phyloP scores from a whole-genome alignment of 805 yeast genomes.

The Candida lessepsii region DNA sequence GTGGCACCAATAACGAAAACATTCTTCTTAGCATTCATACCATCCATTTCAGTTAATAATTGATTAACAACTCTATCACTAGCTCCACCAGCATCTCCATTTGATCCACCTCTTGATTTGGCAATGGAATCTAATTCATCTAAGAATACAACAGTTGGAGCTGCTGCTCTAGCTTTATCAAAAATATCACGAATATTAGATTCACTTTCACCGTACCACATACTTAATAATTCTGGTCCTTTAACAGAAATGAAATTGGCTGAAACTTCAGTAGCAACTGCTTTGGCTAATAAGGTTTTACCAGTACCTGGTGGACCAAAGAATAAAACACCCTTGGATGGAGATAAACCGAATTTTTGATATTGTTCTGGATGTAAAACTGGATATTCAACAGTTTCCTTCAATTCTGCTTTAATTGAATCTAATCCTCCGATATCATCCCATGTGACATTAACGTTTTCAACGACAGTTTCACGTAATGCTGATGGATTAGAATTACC shows the following conservation, averaged over 20 bases:
- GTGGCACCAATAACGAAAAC: constrained; percentile 99
- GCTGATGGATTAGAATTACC: constrained; percentile 99
- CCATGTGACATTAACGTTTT: constrained; percentile 98
- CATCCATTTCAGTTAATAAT: constrained; percentile 97
- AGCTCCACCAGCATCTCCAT: constrained; percentile 95
- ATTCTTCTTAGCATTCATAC: constrained; percentile 99
- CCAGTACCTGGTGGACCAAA: constrained; percentile 99
- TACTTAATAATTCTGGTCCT: constrained; percentile 94
- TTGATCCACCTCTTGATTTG: constrained; percentile 89
- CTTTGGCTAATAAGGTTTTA: constrained; percentile 96
- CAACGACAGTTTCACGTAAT: constrained; percentile 98
- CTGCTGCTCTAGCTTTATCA: constrained; percentile 98
- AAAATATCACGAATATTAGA: constrained; percentile 96
- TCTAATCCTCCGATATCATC: constrained; percentile 99
- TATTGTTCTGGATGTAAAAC: constrained; percentile 98
- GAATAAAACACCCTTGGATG: constrained; percentile 97
- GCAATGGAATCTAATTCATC: constrained; percentile 99
- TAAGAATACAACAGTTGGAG: constrained; percentile 97
- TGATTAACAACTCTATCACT: constrained; percentile 96
- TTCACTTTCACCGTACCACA: constrained; percentile 99
- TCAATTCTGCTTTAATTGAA: constrained; percentile 91
- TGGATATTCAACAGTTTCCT: constrained; percentile 98
- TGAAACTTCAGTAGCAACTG: constrained; percentile 98
- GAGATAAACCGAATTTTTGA: constrained; percentile 96
- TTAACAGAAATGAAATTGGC: constrained; percentile 97